Conservation (phyloP, 768 basidiomycete species). For the Gautieria morchelliformis region DNA sequence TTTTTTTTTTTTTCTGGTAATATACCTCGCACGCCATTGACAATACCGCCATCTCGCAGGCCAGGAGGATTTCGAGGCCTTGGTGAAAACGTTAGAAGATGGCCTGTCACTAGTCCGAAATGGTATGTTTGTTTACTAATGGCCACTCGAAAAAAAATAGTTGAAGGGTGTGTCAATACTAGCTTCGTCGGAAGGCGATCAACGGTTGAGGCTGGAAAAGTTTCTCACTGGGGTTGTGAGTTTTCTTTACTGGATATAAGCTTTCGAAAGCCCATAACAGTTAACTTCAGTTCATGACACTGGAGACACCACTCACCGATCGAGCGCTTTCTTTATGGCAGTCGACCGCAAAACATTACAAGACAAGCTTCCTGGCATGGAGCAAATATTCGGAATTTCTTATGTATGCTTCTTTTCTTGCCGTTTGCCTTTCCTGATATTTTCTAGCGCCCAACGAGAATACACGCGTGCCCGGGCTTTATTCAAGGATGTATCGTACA, state of each 20-base stretch:
- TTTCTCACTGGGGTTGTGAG: conserved; percentile 69
- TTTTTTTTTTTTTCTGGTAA: neutral
- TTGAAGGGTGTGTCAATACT: neutral
- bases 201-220: conserved; percentile 72
- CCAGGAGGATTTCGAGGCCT: conserved; percentile 38
- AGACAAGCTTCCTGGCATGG: conserved; percentile 70
- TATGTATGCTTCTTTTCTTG: conserved; percentile 37
- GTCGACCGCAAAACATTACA: conserved; percentile 53
- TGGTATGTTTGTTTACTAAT: conserved; percentile 28
- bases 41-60: conserved; percentile 17
- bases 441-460: conserved; percentile 20
- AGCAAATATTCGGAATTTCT: conserved; percentile 62
- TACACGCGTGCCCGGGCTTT: conserved; percentile 53
- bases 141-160: neutral
- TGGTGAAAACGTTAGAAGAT: conserved; percentile 51
- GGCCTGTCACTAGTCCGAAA: conserved; percentile 53
- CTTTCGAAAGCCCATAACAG: neutral
- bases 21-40: neutral
- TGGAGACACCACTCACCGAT: conserved; percentile 31
- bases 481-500: conserved; percentile 57
- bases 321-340: conserved; percentile 51
- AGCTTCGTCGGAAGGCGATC: conserved; percentile 66
- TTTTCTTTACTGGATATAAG: conserved; percentile 9
- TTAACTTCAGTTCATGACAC: conserved; percentile 31
- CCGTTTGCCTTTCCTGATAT: conserved; percentile 22